A percentile compares a stretch with the other conserved stretches of the same genome.
Conservation (phyloP, 345 rosid genomes). For the Salix arbutifolia region DNA sequence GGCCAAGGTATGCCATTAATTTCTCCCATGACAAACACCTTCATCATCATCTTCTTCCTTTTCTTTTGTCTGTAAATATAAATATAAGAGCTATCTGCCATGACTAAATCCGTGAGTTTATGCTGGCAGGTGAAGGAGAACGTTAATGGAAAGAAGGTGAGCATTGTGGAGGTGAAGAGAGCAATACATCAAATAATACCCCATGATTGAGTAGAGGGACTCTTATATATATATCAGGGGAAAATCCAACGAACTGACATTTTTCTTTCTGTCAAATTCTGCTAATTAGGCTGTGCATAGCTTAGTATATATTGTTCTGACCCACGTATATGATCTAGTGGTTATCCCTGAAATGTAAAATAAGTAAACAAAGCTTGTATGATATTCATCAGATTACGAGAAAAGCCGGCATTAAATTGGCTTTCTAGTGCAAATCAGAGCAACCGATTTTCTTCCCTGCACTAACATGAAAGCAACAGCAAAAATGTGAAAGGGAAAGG, state of each 20-base stretch:
- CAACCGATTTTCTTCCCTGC: not conserved
- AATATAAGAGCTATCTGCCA: not conserved
- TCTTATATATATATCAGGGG: not conserved
- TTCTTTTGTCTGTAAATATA: not conserved
- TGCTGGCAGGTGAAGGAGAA: constrained; percentile 61
- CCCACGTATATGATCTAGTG: not conserved
- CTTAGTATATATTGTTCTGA: not conserved
- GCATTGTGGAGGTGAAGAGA: constrained; percentile 84
- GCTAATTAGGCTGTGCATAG: not conserved
- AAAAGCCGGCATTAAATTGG: not conserved
- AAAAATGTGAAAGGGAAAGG: no score
- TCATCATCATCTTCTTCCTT: not conserved
- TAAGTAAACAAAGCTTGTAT: not conserved
- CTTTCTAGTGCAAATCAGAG: not conserved
- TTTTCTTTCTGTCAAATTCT: not conserved
- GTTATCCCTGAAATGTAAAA: not conserved
- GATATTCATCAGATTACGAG: not conserved
- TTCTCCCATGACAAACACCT: not conserved
- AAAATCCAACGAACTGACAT: not conserved
- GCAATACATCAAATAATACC: constrained; percentile 66
- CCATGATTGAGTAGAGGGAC: not conserved
- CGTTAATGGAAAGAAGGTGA: constrained; percentile 58
- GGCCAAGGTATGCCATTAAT: constrained; percentile 53
- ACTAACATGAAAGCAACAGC: not conserved
- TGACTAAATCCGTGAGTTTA: not conserved